Percentiles rank a stretch among this genome's conserved stretches.
Conservation (phyloP, 352 stramenopile species). For the Thraustochytrium striatum region DNA sequence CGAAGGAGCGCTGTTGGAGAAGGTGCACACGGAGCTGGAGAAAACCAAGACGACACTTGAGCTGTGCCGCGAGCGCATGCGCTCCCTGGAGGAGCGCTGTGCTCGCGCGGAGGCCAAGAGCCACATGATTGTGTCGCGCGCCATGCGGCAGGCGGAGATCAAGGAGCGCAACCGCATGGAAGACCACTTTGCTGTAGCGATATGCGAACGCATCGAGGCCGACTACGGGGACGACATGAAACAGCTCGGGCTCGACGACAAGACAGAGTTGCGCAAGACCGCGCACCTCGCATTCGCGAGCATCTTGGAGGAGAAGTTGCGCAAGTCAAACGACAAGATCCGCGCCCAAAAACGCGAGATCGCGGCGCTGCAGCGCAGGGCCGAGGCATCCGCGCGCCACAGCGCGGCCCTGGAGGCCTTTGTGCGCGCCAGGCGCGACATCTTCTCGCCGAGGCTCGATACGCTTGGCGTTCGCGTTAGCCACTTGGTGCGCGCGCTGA, state of each 20-base stretch:
- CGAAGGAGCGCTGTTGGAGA: neutral
- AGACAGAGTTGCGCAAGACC: neutral
- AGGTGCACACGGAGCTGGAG: neutral
- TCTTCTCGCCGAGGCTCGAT: neutral
- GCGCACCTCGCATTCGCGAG: constrained; percentile 22
- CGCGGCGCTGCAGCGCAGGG: neutral
- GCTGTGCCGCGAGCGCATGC: neutral
- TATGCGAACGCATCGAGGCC: neutral
- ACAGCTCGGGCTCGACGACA: neutral
- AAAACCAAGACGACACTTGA: neutral
- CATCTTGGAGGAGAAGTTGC: neutral
- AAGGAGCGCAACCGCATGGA: neutral
- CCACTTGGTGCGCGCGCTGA: neutral
- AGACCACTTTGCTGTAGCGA: neutral
- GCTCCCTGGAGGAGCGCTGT: neutral
- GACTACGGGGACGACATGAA: constrained; percentile 4
- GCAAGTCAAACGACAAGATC: neutral
- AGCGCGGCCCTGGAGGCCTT: neutral
- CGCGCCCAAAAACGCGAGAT: neutral
- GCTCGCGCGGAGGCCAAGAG: neutral
- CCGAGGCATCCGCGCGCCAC: neutral
- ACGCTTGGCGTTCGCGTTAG: neutral
- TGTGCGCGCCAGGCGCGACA: neutral
- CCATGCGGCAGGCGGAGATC: neutral
- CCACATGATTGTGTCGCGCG: neutral